Evolutionary conservation across 176 grass and related monocot species (phyloP), one percentile per base, ranked within the genome.

Genomic region (Lolium multiflorum): DNA sequence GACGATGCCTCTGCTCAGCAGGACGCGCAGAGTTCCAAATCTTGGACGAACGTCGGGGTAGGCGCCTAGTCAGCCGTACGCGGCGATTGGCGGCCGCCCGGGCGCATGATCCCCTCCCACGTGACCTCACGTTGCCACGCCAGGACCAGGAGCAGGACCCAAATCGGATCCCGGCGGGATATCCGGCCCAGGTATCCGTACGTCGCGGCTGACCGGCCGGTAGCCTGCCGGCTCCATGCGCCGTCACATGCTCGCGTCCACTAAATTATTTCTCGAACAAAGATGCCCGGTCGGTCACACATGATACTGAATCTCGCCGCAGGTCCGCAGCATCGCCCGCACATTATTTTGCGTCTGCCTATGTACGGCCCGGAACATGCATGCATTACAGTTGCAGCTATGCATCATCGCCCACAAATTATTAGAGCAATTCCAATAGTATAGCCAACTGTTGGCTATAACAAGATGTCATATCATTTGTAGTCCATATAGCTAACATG

Each of bases 161-260:
- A 12, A 39, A 39, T 41, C 10, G 38, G 69, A 71, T 71, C 38
- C 39, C 46, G 10, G 38, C 67, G 67, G 67, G 67, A 71, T 71
- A 71, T 71, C 20, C 39, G 39, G 68, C 39, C 12, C 68, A 71
- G 18, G 18, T 48, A n/a, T n/a, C 69, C 69, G 69, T 71, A 72
- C 70, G 70, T 47, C 70, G 41, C 41, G 11, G 70, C 43, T 72
- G 70, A 72, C 70, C n/a, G 20, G 20, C 70, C 41, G 12, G 70
- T 47, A 21, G 20, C 17, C 20, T 24, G 70, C 70, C 3, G 70
- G 10, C 41, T 3, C 44, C 20, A 47, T 72, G 70, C 41, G 41
- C 70, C 41, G 5, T 72, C 70, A 47, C 70, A 72, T 72, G 70
- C 20, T 1, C n/a, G 38, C 18, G 8, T 43, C 68, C 18, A 44